Base-by-base conservation (phyloP, 805 yeast species). In the Cyberlindnera mississippiensis region DNA sequence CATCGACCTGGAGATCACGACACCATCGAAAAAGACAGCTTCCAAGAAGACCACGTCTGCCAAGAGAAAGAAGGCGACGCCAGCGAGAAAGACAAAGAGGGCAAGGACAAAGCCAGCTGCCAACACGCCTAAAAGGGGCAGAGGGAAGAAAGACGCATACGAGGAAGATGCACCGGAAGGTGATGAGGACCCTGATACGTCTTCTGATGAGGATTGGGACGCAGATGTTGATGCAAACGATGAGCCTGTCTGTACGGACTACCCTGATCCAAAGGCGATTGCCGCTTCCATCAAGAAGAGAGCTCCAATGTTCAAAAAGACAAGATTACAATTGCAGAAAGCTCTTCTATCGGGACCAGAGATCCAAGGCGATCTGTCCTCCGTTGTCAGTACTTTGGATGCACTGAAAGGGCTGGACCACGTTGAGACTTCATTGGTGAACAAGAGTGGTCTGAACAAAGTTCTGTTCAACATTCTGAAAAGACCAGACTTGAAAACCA, bases 381-480 rank as follows among this genome's bases (percentile, higher is more conserved):
- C 46, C 9, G 42, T 61, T 3, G 58, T 48, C 14, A 44, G 54
- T 4, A 32, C 58, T 6, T 44, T 66, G 6, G 53, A 49, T 5
- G 42, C 55, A 7, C 38, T 67, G 18, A 42, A 52, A 20, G 42
- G 46, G 2, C 29, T 50, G 27, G 48, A 50, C n/a, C 40, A 33
- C 13, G 54, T 57, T 31, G 61, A 67, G 18, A 48, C 51, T 33
- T 55, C 71, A 1, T 47, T 62, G 16, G 36, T 69, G 11, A 57
- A 56, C 31, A 49, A 62, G 3, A 48, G 63, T 1, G 62, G 62
- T 14, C 35, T 69, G 9, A 55, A 55, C 28, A 66, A 62, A 30
- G 48, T 68, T 4, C 41, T 69, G 16, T 47, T 58, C 18, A 51
- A 55, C 16, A 50, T 67, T 9, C 49, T 69, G 42, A 65, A 55